Base-by-base conservation (phyloP, 108 stramenopile species). In the Pseudonitzschia multistriata region DNA sequence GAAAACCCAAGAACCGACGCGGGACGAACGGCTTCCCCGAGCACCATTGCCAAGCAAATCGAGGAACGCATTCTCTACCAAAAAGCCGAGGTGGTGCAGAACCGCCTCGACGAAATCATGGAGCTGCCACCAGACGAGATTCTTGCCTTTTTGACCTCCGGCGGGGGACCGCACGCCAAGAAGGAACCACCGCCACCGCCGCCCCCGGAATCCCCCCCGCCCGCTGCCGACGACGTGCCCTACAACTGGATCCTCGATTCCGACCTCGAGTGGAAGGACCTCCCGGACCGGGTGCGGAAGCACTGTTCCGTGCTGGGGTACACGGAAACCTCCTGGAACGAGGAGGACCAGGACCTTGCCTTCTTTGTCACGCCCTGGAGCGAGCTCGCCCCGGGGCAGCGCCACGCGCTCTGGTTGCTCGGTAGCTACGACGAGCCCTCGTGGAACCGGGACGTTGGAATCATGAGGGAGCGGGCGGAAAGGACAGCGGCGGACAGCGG, bases 191-290 rank as follows among this genome's bases (percentile, higher is more conserved):
- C 37, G 10, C 37, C 37, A 39, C 5, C 11, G 42, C 42, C 17
- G 42, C 42, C 2, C 2, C 42, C n/a, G n/a, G 3, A 13, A 13
- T 45, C 2, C 42, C 7, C 13, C 2, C 7, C 13, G 8, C 8
- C 42, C 15, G 8, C 8, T 17, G 42, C 17, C 8, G 5, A 17
- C 42, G 42, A 1, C 42, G 11, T 45, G 15, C 42, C 42, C 42
- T 45, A 45, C 34, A 59, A 59, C n/a, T 59, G 57, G 57, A 59
- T 59, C 31, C 29, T 59, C 3, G 57, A 59, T 21, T 59, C 28
- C 29, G 34, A 33, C 4, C 28, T 30, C 13, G 29, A 30, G 5
- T 59, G 57, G 57, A 5, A 3, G 3, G 57, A 59, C 13, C 29
- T 59, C 19, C 57, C 57, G 35, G 17, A 31, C 25, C 5, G 33